Evolutionary conservation across 176 grass and related monocot species (phyloP).

Genomic region (Calamus simplicifolius): DNA sequence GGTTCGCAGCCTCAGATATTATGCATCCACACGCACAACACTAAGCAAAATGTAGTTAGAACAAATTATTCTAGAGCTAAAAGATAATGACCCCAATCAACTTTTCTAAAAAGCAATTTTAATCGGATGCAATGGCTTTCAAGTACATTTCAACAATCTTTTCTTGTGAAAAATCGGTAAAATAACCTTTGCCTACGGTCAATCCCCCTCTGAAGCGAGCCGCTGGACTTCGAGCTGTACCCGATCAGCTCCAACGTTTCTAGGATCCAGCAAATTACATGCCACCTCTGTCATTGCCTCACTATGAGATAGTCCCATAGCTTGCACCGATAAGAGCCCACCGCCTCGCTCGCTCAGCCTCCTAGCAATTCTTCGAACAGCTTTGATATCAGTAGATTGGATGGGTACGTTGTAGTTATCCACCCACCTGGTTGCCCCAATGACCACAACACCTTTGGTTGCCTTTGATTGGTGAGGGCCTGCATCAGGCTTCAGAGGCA

Average conservation of each 20-base stretch:
- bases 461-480: slow-evolving; percentile 20
- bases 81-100: no score
- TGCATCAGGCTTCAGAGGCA: slow-evolving; percentile 34
- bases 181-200: slow-evolving; percentile 49
- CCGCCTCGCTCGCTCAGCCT: slow-evolving; percentile 63
- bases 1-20: no score
- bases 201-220: slow-evolving; percentile 33
- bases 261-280: slow-evolving; percentile 61
- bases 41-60: no score
- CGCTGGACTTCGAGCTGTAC: slow-evolving; percentile 43
- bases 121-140: slow-evolving; percentile 4
- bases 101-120: neutral
- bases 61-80: no score
- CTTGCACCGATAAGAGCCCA: slow-evolving; percentile 63
- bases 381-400: slow-evolving; percentile 26
- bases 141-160: slow-evolving; percentile 37
- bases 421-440: slow-evolving; percentile 62
- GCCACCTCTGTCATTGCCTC: slow-evolving; percentile 48
- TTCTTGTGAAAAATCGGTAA: slow-evolving; percentile 51
- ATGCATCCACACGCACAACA: no score
- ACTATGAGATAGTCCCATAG: slow-evolving; percentile 49
- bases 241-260: slow-evolving; percentile 20
- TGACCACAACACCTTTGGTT: slow-evolving; percentile 52
- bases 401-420: slow-evolving; percentile 81
- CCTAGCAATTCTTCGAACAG: slow-evolving; percentile 37